Conservation (phyloP, 352 stramenopile genomes). For the Pythium rhizo-oryzae region DNA sequence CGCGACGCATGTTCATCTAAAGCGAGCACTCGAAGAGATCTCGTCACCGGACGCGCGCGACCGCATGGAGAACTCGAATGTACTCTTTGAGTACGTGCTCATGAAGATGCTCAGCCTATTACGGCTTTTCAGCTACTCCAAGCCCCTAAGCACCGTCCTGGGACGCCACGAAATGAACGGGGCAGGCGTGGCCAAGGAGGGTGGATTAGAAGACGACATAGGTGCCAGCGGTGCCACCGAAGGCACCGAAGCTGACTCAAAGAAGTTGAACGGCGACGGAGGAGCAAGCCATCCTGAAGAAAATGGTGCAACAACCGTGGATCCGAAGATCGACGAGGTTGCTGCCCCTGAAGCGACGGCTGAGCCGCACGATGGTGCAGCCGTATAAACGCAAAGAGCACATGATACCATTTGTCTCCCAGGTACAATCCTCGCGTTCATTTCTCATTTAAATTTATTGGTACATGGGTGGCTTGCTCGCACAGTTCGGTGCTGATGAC, state of each 20-base stretch:
- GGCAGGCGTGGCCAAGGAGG: neutral
- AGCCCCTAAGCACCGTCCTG: constrained; percentile 35
- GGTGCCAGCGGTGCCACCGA: neutral
- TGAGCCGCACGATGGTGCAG: neutral
- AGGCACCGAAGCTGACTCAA: constrained; percentile 2
- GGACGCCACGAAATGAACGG: constrained; percentile 8
- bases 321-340: constrained; percentile 26
- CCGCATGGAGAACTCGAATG: constrained; percentile 76
- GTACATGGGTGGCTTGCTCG: neutral
- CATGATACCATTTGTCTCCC: too few relatives aligned
- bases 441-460: constrained; percentile 17
- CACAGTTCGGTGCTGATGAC: neutral
- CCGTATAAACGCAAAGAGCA: constrained; percentile 1
- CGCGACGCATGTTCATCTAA: constrained; percentile 73
- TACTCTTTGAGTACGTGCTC: constrained; percentile 77
- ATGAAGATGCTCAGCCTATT: constrained; percentile 73
- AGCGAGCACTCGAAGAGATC: constrained; percentile 59
- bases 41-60: constrained; percentile 70
- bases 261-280: constrained; percentile 9
- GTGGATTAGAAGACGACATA: neutral
- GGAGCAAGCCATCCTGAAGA: constrained; percentile 1
- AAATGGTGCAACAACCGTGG: neutral
- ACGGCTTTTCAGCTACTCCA: constrained; percentile 75
- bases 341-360: constrained; percentile 8
- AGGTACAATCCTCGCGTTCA: neutral